Evolutionary conservation across 2,329 filamentous ascomycete genomes (phyloP).

Genomic region (Calycina herbarum): DNA sequence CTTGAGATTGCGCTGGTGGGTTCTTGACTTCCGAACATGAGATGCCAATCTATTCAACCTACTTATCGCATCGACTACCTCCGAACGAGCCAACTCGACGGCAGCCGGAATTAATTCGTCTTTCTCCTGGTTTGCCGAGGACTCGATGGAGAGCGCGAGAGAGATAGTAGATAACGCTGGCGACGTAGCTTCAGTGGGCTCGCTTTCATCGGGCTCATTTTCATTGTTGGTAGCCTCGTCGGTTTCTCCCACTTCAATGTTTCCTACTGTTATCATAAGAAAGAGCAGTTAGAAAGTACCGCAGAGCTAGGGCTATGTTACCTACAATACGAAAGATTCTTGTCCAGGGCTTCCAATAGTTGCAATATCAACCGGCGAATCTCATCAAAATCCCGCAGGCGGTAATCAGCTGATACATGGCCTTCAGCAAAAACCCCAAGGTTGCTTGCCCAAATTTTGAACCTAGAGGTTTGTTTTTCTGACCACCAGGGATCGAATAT

Average conservation of each 20-base stretch:
- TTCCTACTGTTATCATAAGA: too few relatives aligned
- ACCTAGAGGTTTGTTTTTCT: conserved; percentile 1
- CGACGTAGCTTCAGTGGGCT: not conserved
- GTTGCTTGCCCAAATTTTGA: not conserved
- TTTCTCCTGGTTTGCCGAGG: too few relatives aligned
- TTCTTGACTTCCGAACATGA: too few relatives aligned
- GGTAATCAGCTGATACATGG: not conserved
- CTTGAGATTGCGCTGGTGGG: too few relatives aligned
- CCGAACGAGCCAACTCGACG: not conserved
- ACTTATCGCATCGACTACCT: conserved; percentile 5
- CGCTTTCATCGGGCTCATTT: too few relatives aligned
- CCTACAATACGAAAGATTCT: not conserved
- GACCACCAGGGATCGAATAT: too few relatives aligned
- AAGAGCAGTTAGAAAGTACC: too few relatives aligned
- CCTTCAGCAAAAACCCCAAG: conserved; percentile 2
- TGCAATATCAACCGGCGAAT: not conserved
- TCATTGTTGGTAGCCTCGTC: too few relatives aligned
- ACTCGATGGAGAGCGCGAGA: too few relatives aligned
- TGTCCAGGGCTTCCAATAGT: not conserved
- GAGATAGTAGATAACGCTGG: not conserved
- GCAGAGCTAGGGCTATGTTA: not conserved
- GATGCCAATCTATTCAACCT: conserved; percentile 2
- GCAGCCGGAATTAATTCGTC: not conserved
- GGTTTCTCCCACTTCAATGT: too few relatives aligned
- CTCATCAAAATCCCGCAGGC: not conserved